phyloP scores from a whole-genome alignment of 805 yeast genomes.

The Scheffersomyces spartinae region DNA sequence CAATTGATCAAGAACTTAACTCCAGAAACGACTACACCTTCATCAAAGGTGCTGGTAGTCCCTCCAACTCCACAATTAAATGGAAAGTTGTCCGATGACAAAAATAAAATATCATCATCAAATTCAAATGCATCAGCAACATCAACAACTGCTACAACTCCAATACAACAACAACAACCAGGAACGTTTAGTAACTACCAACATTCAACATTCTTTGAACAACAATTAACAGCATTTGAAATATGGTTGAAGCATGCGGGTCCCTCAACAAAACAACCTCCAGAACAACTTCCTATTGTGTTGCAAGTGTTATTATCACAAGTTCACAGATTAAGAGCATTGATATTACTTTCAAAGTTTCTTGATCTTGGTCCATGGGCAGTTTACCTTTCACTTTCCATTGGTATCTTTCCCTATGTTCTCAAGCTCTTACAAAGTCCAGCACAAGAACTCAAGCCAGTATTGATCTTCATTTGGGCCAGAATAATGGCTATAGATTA shows the following conservation, averaged over 20 bases:
- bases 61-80: conserved; percentile 5
- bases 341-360: conserved; percentile 72
- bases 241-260: conserved; percentile 87
- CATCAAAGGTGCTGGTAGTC: conserved; percentile 1
- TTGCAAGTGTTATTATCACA: conserved; percentile 88
- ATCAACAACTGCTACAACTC: background rate
- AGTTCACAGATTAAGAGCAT: conserved; percentile 83
- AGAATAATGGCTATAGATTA: conserved; percentile 93
- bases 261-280: conserved; percentile 72
- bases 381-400: conserved; percentile 80
- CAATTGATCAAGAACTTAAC: conserved; percentile 42
- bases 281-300: conserved; percentile 91
- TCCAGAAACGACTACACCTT: conserved; percentile 10
- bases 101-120: conserved; percentile 1
- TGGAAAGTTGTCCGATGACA: too few relatives aligned
- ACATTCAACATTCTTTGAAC: conserved; percentile 91
- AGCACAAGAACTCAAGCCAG: conserved; percentile 90
- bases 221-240: conserved; percentile 91
- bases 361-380: conserved; percentile 97
- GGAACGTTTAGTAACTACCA: conserved; percentile 44
- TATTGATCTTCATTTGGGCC: conserved; percentile 93
- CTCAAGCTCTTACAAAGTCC: conserved; percentile 84
- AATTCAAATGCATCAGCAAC: conserved; percentile 1
- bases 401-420: conserved; percentile 94
- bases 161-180: conserved; percentile 1